Conservation (phyloP, 208 protist genomes). For the Kentomonas sorsogonicus region DNA sequence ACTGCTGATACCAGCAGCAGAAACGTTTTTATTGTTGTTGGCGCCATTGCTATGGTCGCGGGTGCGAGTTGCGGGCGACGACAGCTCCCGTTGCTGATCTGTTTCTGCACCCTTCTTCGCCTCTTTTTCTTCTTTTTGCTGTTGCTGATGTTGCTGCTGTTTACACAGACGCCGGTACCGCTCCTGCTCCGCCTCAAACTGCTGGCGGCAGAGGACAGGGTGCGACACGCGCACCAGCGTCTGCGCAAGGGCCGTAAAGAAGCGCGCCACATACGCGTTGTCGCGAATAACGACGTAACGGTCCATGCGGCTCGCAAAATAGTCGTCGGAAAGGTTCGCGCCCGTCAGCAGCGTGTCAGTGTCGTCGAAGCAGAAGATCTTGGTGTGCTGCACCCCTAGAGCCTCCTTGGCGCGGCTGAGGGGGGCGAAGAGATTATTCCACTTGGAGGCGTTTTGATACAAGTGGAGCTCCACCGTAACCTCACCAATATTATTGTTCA, state of each 20-base stretch:
- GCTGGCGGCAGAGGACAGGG: slow-evolving; percentile 31
- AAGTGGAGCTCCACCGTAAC: slow-evolving; percentile 51
- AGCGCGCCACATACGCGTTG: slow-evolving; percentile 55
- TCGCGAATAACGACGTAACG: slow-evolving; percentile 82
- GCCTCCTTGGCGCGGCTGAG: slow-evolving; percentile 64
- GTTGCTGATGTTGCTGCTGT: slow-evolving; percentile 14
- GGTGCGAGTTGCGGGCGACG: too few species aligned
- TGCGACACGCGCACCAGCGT: slow-evolving; percentile 37
- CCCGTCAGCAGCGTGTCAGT: slow-evolving; percentile 84
- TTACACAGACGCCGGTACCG: background rate
- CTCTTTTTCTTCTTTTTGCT: background rate
- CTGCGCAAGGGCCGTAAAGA: slow-evolving; percentile 42
- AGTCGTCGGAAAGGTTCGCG: slow-evolving; percentile 93
- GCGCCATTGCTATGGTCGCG: too few species aligned
- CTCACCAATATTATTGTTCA: too few species aligned
- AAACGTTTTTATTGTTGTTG: too few species aligned
- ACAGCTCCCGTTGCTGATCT: too few species aligned
- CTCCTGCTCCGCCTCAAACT: slow-evolving; percentile 7
- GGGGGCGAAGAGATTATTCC: slow-evolving; percentile 49
- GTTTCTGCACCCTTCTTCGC: background rate
- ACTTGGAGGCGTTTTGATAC: slow-evolving; percentile 59
- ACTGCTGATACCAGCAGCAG: too few species aligned
- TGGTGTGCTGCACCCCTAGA: slow-evolving; percentile 94
- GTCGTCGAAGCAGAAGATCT: slow-evolving; percentile 90
- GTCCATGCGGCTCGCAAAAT: slow-evolving; percentile 93